Evolutionary conservation across 768 basidiomycete genomes (phyloP).

Genomic region (Pholiota molesta): DNA sequence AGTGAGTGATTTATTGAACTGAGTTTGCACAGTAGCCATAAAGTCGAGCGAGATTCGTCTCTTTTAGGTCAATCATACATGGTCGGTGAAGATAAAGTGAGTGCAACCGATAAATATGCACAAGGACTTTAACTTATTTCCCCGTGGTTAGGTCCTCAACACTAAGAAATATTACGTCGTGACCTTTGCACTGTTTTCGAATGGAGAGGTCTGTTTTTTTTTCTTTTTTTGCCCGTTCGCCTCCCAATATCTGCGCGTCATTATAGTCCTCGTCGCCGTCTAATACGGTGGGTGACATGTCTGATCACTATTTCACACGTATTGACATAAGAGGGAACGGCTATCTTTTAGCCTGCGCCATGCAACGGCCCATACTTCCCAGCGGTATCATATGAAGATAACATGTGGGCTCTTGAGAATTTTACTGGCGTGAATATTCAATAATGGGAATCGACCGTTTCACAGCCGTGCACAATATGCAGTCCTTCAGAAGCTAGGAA

Average conservation of each 20-base stretch:
- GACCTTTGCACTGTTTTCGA: constrained; percentile 59
- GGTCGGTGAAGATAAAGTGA: constrained; percentile 53
- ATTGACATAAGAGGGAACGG: neutral
- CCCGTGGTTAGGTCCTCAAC: constrained; percentile 41
- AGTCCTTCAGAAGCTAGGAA: constrained; percentile 51
- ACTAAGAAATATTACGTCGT: constrained; percentile 56
- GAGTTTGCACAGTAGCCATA: neutral
- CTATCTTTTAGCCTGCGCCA: constrained; percentile 45
- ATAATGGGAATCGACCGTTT: neutral
- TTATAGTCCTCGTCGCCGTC: constrained; percentile 61
- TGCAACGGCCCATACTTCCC: constrained; percentile 65
- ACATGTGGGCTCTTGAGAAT: constrained; percentile 41
- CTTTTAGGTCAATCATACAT: constrained; percentile 47
- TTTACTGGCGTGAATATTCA: neutral
- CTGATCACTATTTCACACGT: constrained; percentile 7
- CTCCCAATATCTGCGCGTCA: neutral
- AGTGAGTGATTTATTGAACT: constrained; percentile 34
- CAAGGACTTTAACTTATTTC: too few species aligned
- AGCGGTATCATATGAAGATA: constrained; percentile 57
- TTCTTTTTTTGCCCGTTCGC: neutral
- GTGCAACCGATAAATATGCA: too few species aligned
- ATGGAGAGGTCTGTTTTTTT: constrained; percentile 51
- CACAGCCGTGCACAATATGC: constrained; percentile 55
- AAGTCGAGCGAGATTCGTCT: constrained; percentile 13
- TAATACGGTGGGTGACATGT: constrained; percentile 45